Evolutionary conservation across 129 eudicot genomes (phyloP).

Genomic region (Tagetes erecta): DNA sequence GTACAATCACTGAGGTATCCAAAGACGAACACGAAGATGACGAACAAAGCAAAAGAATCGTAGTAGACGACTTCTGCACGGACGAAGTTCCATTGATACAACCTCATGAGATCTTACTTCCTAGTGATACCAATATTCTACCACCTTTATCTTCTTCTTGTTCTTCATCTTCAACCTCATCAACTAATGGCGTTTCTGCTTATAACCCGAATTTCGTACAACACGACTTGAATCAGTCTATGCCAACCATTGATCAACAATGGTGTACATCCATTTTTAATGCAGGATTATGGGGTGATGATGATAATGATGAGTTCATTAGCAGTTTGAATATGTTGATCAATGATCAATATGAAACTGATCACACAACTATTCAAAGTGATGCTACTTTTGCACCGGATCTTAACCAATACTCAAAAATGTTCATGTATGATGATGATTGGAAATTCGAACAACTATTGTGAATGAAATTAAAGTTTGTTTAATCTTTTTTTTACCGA

Average conservation of each 20-base stretch:
- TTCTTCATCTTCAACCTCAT: constrained; percentile 41
- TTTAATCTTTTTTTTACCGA: constrained; percentile 15
- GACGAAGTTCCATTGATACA: constrained; percentile 12
- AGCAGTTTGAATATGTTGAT: constrained; percentile 49
- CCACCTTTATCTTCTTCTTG: constrained; percentile 37
- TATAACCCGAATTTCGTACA: constrained; percentile 12
- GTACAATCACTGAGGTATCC: constrained; percentile 29
- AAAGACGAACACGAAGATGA: constrained; percentile 37
- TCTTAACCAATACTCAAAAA: constrained; percentile 33
- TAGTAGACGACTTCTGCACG: constrained; percentile 32
- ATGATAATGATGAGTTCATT: constrained; percentile 45
- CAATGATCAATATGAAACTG: constrained; percentile 35
- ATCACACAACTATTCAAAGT: constrained; percentile 15
- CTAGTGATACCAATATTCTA: not conserved
- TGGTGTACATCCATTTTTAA: constrained; percentile 40
- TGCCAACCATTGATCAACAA: constrained; percentile 39
- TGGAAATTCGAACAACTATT: constrained; percentile 43
- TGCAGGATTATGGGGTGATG: constrained; percentile 46
- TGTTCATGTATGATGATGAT: constrained; percentile 41
- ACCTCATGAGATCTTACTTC: constrained; percentile 17
- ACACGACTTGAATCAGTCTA: constrained; percentile 32
- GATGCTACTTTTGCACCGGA: constrained; percentile 19
- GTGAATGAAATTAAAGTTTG: constrained; percentile 26
- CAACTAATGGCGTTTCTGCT: constrained; percentile 23
- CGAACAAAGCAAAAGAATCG: constrained; percentile 27